Evolutionary conservation across 306 rosid species (phyloP).

Genomic region (Cyclanthera cordifolia): DNA sequence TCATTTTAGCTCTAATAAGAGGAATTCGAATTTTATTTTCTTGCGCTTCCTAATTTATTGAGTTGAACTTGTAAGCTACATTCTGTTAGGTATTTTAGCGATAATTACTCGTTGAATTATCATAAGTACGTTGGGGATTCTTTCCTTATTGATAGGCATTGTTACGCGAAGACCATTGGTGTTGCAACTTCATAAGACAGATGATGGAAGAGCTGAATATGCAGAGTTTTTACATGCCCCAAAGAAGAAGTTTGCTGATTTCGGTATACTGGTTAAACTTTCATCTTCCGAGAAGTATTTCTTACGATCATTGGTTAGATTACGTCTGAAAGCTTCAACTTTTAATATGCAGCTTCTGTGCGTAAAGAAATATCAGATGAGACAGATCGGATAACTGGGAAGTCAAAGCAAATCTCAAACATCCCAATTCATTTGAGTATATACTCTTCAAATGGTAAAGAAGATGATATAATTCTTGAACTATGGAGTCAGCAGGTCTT

Average conservation of each 20-base stretch:
- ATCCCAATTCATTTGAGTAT: slow-evolving; percentile 95
- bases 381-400: slow-evolving; percentile 95
- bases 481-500: not conserved
- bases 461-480: slow-evolving; percentile 3
- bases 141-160: slow-evolving; percentile 43
- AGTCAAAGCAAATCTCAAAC: slow-evolving; percentile 77
- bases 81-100: not conserved
- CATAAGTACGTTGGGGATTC: not conserved
- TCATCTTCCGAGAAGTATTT: not conserved
- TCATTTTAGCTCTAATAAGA: not conserved
- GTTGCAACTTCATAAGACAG: slow-evolving; percentile 86
- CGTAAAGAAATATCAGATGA: slow-evolving; percentile 91
- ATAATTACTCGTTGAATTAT: not conserved
- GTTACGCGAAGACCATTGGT: slow-evolving; percentile 93
- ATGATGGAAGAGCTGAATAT: slow-evolving; percentile 55
- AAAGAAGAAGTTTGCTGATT: slow-evolving; percentile 62
- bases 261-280: slow-evolving; percentile 31
- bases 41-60: not conserved
- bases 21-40: not conserved
- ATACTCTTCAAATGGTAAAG: slow-evolving; percentile 91
- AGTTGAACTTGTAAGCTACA: not conserved
- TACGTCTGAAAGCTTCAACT: not conserved
- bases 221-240: slow-evolving; percentile 96
- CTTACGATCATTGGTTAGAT: not conserved
- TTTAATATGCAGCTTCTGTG: slow-evolving; percentile 55